Conservation (phyloP, 805 yeast species). For the Debaryomyces castellii region DNA sequence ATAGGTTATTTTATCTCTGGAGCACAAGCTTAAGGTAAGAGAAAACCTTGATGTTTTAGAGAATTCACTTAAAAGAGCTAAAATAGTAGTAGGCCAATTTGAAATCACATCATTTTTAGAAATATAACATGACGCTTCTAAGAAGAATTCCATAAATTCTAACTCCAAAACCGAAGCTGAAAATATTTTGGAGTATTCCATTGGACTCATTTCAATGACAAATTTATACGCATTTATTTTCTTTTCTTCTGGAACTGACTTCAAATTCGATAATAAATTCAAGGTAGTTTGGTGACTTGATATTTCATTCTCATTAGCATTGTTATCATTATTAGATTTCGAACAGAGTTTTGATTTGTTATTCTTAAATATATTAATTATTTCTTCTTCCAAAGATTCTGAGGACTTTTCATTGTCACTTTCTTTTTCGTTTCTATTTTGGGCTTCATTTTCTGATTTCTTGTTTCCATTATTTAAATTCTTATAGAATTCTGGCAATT, state of each 20-base stretch:
- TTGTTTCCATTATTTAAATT: neutral
- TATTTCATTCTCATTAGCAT: conserved; percentile 1
- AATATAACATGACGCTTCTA: conserved; percentile 39
- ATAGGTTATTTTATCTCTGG: conserved; percentile 10
- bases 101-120: conserved; percentile 8
- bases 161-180: conserved; percentile 48
- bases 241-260: conserved; percentile 21
- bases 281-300: conserved; percentile 23
- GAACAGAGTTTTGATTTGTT: neutral
- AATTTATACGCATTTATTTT: conserved; percentile 34
- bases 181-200: conserved; percentile 31
- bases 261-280: conserved; percentile 24
- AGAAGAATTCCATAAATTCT: conserved; percentile 45
- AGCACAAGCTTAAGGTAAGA: conserved; percentile 33
- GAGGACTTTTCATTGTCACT: neutral
- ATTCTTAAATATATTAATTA: conserved; percentile 15
- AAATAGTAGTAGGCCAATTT: conserved; percentile 16
- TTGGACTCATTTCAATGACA: conserved; percentile 27
- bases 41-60: conserved; percentile 34
- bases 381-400: neutral
- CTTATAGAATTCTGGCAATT: conserved; percentile 39
- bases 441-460: neutral
- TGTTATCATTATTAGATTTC: neutral
- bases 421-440: neutral
- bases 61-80: conserved; percentile 22